Conservation (phyloP, 352 stramenopile species). For the Globisporangium perplexum region DNA sequence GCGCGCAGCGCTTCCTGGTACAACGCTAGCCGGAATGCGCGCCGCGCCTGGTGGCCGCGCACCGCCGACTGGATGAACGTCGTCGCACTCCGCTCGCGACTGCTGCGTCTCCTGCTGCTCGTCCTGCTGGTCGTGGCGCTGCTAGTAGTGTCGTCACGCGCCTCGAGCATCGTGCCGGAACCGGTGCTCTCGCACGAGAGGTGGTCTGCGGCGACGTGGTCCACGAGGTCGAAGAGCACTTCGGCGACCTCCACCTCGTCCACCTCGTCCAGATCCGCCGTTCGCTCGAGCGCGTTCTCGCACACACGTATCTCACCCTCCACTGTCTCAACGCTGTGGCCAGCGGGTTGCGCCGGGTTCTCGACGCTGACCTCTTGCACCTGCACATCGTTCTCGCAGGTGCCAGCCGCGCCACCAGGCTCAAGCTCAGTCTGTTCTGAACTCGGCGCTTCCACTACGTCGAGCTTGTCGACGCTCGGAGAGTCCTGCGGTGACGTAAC, state of each 20-base stretch:
- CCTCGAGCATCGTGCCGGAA: neutral
- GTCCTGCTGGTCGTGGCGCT: neutral
- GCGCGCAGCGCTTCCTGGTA: slow-evolving; percentile 61
- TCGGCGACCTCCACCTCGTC: slow-evolving; percentile 37
- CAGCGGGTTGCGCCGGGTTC: too few species aligned
- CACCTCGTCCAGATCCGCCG: slow-evolving; percentile 13
- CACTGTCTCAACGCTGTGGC: neutral
- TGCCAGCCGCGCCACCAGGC: too few species aligned
- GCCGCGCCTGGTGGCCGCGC: slow-evolving; percentile 41
- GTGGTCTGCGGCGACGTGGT: slow-evolving; percentile 18
- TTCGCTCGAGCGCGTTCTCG: neutral
- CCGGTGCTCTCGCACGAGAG: neutral
- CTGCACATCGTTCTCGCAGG: neutral
- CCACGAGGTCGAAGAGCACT: slow-evolving; percentile 35
- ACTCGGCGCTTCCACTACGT: neutral
- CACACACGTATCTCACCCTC: neutral
- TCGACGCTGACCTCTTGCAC: too few species aligned
- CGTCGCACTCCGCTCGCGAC: slow-evolving; percentile 10
- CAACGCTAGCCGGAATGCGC: slow-evolving; percentile 48
- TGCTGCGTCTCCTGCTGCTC: neutral
- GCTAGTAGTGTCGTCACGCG: neutral
- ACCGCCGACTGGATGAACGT: slow-evolving; percentile 51
- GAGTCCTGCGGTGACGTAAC: neutral
- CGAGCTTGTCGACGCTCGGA: neutral
- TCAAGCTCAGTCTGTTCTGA: too few species aligned